Evolutionary conservation across 208 protist genomes (phyloP), one percentile per base, ranked within the genome.

Genomic region (Novymonas esmeraldas): DNA sequence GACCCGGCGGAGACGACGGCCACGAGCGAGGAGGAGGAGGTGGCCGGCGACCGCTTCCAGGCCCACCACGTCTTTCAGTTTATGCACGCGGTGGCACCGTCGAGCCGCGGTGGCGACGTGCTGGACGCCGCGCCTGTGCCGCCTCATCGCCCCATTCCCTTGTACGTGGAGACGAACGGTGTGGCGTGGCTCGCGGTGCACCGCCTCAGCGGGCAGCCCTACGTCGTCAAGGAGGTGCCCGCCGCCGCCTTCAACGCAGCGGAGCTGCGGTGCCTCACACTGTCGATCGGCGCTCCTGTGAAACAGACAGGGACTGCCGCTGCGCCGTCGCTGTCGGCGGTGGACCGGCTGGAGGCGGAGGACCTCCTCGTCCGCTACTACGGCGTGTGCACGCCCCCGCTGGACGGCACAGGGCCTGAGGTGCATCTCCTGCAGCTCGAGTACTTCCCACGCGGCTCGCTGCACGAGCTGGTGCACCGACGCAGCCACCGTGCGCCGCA

Each of bases 1-100:
- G 67, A 55, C 26, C 58, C 51, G 0, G 10, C 61, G 0, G 67
- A 73, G 6, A 18, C n/a, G 33, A 61, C 29, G 4, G 34, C 52
- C 46, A 42, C 3, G 4, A 73, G 57, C 50, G 62, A 75, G 14
- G 75, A 78, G 14, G 75, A 78, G 28, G 65, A 72, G 50, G 60
- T 79, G 38, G 70, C 79, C 9, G 85, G 84, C 14, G 75, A 84
- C 51, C 77, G 81, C 56, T 90, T 90, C 59, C 70, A 73, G 29
- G 58, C 70, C 24, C 85, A 87, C 64, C 85, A 90, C 45, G 66
- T 56, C 13, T 90, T 84, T 64, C 81, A 90, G 71, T 90, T 87
- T 51, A 42, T 80, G 16, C 81, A 87, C 70, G 69, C 49, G 31
- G 36, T 84, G 7, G 10, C 31, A 1, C 34, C 52, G 52, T 20